Evolutionary conservation across 768 basidiomycete species (phyloP), one percentile per base, ranked within the genome.

Genomic region (Hygrocybe punicea): DNA sequence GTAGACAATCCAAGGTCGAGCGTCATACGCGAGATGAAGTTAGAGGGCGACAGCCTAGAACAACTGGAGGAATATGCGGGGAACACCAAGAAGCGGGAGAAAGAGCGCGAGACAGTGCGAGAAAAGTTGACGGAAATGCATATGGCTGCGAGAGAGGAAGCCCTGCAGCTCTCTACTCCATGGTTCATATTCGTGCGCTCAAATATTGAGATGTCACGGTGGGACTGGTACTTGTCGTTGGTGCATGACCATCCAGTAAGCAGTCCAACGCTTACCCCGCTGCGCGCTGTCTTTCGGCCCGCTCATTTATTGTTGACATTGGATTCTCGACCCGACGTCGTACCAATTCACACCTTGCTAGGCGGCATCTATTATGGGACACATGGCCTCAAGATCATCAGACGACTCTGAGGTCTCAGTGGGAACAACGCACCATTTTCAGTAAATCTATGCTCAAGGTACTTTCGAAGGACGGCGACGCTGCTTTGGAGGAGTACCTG

Each of bases 371-470:
- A 90, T 67, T 96, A 97, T 74, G 84, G 84, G 54, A 99, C 95
- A 1, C 81, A 87, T 51, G 75, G 73, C 25, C 77, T 98, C 54
- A 95, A 85, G 67, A 92, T 98, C 73, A 89, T 96, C 62, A 80
- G 81, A 39, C 83, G 89, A 36, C 78, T 98, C 53, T 35, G 91
- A 96, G 60, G 94, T 96, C 49, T 87, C 89, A 39, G 87, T 97
- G 49, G 96, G 96, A 84, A 84, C 63, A 85, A 77, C 51, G 80
- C 91, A 0, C 93, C 95, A 3, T 89, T 89, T 61, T 80, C 98
- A 92, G 89, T 78, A 96, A 95, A 62, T 97, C 97, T 2, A 98
- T 98, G 96, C 78, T 99, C 54, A 98, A 98, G 74, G 93, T 98
- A 64, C 84, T 98, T 54, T 96, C 93, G 1, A 86, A 87, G 62